Conservation (phyloP, 2,329 filamentous ascomycete species). For the Podosphaera fusca region DNA sequence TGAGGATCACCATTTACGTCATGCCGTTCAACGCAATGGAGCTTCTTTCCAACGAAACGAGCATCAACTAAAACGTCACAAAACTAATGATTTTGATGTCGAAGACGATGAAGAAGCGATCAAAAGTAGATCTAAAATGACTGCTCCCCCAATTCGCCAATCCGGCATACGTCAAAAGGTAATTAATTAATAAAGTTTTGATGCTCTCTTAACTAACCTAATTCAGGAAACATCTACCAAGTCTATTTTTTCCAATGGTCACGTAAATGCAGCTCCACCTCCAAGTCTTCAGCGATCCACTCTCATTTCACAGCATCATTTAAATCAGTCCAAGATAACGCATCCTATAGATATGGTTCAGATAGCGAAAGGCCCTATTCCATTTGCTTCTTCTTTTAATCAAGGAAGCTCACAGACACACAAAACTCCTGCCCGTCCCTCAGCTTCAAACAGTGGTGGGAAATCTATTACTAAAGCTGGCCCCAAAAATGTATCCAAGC, state of each 20-base stretch:
- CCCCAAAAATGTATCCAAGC: conserved; percentile 36
- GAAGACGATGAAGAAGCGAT: conserved; percentile 38
- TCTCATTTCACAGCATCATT: conserved; percentile 42
- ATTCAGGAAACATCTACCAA: conserved; percentile 36
- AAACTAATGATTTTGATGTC: conserved; percentile 43
- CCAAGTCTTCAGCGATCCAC: conserved; percentile 27
- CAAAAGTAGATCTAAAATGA: conserved; percentile 39
- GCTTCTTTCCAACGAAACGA: conserved; percentile 47
- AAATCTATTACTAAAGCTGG: conserved; percentile 34
- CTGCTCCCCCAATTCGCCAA: conserved; percentile 66
- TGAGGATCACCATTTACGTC: conserved; percentile 22
- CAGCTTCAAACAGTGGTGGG: conserved; percentile 16
- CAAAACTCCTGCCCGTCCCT: conserved; percentile 46
- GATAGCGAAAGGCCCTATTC: conserved; percentile 69
- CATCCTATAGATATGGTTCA: conserved; percentile 71
- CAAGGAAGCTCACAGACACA: conserved; percentile 24
- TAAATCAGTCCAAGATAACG: conserved; percentile 33
- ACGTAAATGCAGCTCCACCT: conserved; percentile 31
- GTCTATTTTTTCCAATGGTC: conserved; percentile 35
- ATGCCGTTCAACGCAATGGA: conserved; percentile 29
- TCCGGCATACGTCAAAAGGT: conserved; percentile 34
- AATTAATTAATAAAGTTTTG: conserved; percentile 1
- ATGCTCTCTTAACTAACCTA: conserved; percentile 16
- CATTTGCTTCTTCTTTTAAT: conserved; percentile 53
- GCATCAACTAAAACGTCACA: conserved; percentile 42